Evolutionary conservation across 2,329 filamentous ascomycete species (phyloP), one percentile per base, ranked within the genome.

Genomic region (Cytospora schulzeri): DNA sequence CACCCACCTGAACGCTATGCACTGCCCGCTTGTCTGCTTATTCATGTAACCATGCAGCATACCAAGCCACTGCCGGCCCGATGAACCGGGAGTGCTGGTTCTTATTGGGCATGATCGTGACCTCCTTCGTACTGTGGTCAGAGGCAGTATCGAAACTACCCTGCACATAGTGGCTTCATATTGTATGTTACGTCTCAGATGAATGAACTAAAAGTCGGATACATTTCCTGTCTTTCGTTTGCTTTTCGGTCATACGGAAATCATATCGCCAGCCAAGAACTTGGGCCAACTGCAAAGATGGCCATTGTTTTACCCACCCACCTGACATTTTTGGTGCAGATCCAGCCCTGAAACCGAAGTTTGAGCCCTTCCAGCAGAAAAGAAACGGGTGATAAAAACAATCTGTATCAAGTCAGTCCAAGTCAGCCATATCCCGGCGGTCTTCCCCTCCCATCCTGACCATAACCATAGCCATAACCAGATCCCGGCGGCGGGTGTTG

Each of bases 361-460:
- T 48, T 11, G n/a, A 22, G 11, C 2, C 14, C n/a, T 12, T 17
- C 41, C 38, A n/a, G 7, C 19, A 45, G 22, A 29, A n/a, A 22
- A 48, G 11, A 31, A 19, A 19, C 31, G 14, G 26, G 15, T 4
- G 1, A 48, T 24, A 7, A 48, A 22, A 29, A 8, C 24, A 48
- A 29, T 22, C 6, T 19, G 19, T 19, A 19, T 19, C 31, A 59
- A 17, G 12, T 4, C 24, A 31, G 6, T 6, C 17, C 33, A 29
- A 15, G n/a, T 60, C 45, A 53, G n/a, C 50, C 38, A 29, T 53
- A 41, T 11, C 58, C 58, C 6, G 58, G 15, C 17, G 57, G 17
- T 24, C 55, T n/a, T 15, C 55, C 54, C 29, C 31, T 15, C 8
- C 50, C 48, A n/a, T 24, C 14, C n/a, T 60, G 53, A 5, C 24